A percentile compares a stretch with the other conserved stretches of the same genome.
phyloP scores from a whole-genome alignment of 1,284 basidiomycete species.

The Cutaneotrichosporon sp. region DNA sequence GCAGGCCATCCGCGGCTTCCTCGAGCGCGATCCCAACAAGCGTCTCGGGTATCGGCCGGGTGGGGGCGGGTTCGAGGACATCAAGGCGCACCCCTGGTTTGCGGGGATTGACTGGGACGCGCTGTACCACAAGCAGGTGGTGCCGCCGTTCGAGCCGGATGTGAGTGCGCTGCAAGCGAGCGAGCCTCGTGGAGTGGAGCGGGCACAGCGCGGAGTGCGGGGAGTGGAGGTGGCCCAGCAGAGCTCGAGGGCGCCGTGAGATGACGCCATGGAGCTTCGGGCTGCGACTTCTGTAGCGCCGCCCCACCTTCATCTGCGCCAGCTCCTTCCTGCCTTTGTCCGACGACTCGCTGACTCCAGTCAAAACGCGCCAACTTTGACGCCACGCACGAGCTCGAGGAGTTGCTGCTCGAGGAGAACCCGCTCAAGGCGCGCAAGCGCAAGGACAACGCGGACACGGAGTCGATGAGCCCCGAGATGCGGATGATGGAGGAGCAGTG shows the following conservation, averaged over 20 bases:
- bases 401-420: constrained; percentile 93
- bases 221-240: too few species aligned
- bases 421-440: constrained; percentile 92
- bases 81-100: constrained; percentile 87
- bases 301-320: too few species aligned
- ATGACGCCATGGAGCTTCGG: too few species aligned
- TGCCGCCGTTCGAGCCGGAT: constrained; percentile 89
- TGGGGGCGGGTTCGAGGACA: constrained; percentile 73
- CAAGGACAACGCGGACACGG: constrained; percentile 83
- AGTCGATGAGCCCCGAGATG: constrained; percentile 84
- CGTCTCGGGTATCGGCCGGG: constrained; percentile 78
- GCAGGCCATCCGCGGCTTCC: constrained; percentile 59
- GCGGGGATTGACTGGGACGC: constrained; percentile 80
- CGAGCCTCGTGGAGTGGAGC: too few species aligned
- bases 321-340: not conserved
- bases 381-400: constrained; percentile 97
- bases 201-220: too few species aligned
- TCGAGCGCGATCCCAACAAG: constrained; percentile 80
- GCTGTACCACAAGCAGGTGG: constrained; percentile 74
- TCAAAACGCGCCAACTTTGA: constrained; percentile 98
- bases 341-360: constrained; percentile 60
- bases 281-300: too few species aligned
- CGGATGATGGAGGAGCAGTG: constrained; percentile 97
- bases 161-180: constrained; percentile 47
- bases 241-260: too few species aligned